These are phyloP conservation scores for Penicillium capsulatum DNA, from an alignment of 2,329 filamentous ascomycete genomes.

Conservation along the genomic window DNA sequence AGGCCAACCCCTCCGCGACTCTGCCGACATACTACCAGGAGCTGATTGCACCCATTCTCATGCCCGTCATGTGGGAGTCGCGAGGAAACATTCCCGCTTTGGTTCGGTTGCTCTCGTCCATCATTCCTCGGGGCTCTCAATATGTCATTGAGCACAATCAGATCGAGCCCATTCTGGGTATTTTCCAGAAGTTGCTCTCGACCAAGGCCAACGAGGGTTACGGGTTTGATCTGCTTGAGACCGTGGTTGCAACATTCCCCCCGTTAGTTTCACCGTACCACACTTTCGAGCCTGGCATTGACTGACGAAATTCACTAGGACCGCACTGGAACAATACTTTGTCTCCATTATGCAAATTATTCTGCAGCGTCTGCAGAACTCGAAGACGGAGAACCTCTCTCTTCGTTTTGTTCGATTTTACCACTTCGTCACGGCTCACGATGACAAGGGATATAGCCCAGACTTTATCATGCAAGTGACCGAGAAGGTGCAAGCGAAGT, in stretches of 20 bases:
- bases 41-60: conserved; percentile 72
- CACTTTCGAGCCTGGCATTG: not conserved
- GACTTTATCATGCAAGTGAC: conserved; percentile 86
- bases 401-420: conserved; percentile 90
- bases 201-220: conserved; percentile 80
- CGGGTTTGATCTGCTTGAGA: conserved; percentile 86
- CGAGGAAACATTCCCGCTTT: conserved; percentile 90
- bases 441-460: conserved; percentile 77
- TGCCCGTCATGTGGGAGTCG: conserved; percentile 82
- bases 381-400: conserved; percentile 77
- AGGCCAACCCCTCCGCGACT: conserved; percentile 73
- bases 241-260: conserved; percentile 68
- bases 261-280: conserved; percentile 49
- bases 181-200: conserved; percentile 85
- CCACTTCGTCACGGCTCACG: conserved; percentile 77
- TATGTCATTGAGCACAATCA: conserved; percentile 75
- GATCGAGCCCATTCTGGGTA: conserved; percentile 81
- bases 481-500: conserved; percentile 72
- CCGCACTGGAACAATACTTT: conserved; percentile 70
- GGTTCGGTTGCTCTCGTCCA: conserved; percentile 74
- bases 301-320: conserved; percentile 39
- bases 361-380: conserved; percentile 67
- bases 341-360: conserved; percentile 74
- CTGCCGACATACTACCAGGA: conserved; percentile 77
- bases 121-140: conserved; percentile 71